These are phyloP conservation scores for Pythium graminicola DNA, from an alignment of 352 stramenopile species.

Conservation along the genomic window DNA sequence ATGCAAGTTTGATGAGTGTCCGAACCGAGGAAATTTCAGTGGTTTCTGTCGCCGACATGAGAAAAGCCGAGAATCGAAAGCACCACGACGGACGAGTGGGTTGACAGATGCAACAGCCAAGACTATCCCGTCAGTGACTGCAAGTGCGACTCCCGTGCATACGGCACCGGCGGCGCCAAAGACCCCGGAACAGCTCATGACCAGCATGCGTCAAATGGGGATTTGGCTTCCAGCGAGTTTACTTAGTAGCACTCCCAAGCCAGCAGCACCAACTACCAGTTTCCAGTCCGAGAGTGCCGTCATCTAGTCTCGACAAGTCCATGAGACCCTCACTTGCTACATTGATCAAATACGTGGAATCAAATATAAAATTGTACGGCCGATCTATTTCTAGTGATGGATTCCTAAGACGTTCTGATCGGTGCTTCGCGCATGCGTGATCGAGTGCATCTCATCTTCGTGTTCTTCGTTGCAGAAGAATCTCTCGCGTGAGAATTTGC, in stretches of 20 bases:
- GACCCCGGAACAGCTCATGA: constrained; percentile 12
- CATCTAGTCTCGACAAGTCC: neutral
- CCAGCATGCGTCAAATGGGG: constrained; percentile 24
- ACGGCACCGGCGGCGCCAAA: neutral
- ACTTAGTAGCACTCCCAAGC: neutral
- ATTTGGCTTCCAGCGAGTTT: constrained; percentile 22
- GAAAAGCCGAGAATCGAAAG: constrained; percentile 6
- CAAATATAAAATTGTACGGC: too few species aligned
- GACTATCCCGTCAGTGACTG: neutral
- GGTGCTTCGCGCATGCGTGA: neutral
- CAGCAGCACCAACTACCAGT: neutral
- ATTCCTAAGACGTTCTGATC: constrained; percentile 1
- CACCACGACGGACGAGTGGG: neutral
- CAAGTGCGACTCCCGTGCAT: neutral
- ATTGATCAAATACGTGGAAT: too few species aligned
- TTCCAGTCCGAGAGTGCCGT: neutral
- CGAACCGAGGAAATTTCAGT: constrained; percentile 24
- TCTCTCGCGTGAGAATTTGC: neutral
- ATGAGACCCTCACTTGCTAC: too few species aligned
- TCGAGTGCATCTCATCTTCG: too few species aligned
- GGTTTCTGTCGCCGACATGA: constrained; percentile 35
- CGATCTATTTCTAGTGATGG: constrained; percentile 3
- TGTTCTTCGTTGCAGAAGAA: neutral
- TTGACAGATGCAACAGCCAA: neutral
- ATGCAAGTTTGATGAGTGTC: constrained; percentile 25